Percentiles rank a stretch among this genome's conserved stretches.
These are phyloP conservation scores for Aspergillus neotritici DNA, from an alignment of 2,329 filamentous ascomycete species.

Conservation along the genomic window DNA sequence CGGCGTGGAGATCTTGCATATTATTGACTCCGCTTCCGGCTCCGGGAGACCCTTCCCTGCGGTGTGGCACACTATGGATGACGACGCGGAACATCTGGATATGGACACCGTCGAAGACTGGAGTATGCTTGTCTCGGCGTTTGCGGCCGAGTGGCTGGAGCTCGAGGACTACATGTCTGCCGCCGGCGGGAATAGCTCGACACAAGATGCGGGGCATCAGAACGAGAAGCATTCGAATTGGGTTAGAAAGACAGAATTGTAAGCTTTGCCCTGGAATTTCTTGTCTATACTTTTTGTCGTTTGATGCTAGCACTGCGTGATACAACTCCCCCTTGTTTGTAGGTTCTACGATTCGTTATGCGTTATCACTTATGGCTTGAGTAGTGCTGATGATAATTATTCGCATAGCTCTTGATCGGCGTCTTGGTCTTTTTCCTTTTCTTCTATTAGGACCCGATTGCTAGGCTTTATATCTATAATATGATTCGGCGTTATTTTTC, in stretches of 20 bases:
- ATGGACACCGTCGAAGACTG: conserved; percentile 76
- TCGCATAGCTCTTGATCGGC: conserved; percentile 13
- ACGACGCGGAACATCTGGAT: conserved; percentile 82
- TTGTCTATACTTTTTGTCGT: conserved; percentile 1
- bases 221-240: conserved; percentile 7
- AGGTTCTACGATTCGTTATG: conserved; percentile 1
- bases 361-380: background rate
- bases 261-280: conserved; percentile 25
- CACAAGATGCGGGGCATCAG: background rate
- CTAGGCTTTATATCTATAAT: background rate
- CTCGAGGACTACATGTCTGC: conserved; percentile 53
- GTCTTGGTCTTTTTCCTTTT: background rate
- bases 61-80: conserved; percentile 81
- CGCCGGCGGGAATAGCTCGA: background rate
- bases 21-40: conserved; percentile 65
- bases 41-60: conserved; percentile 54
- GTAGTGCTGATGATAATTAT: conserved; percentile 11
- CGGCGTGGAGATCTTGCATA: conserved; percentile 81
- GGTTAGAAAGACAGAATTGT: conserved; percentile 37
- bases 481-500: background rate
- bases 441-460: too few species aligned
- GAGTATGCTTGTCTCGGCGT: conserved; percentile 76
- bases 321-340: conserved; percentile 4
- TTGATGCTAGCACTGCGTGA: background rate
- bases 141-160: conserved; percentile 89